phyloP scores from a whole-genome alignment of 306 rosid genomes.

The Rosa rugosa region DNA sequence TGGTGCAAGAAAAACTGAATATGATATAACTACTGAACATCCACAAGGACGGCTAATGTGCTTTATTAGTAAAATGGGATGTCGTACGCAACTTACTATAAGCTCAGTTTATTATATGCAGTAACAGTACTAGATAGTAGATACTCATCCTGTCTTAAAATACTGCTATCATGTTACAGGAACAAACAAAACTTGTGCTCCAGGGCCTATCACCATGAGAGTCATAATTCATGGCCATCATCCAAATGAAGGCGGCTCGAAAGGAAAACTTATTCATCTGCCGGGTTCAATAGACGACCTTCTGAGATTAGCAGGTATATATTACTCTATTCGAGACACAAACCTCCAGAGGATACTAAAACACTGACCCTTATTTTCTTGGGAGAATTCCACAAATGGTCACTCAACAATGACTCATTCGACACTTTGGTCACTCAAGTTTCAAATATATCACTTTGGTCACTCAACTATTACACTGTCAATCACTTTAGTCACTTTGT shows the following conservation, averaged over 20 bases:
- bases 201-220: slow-evolving; percentile 42
- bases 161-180: slow-evolving; percentile 39
- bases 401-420: no score
- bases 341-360: slow-evolving; percentile 11
- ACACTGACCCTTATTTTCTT: background rate
- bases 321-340: slow-evolving; percentile 30
- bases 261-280: slow-evolving; percentile 62
- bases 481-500: no score
- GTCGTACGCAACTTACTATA: no score
- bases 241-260: slow-evolving; percentile 52
- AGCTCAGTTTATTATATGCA: background rate
- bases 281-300: slow-evolving; percentile 72
- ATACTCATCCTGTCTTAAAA: background rate
- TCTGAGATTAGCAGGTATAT: slow-evolving; percentile 60
- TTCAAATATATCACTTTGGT: no score
- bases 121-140: background rate
- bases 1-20: background rate
- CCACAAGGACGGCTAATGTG: background rate
- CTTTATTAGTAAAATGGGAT: no score
- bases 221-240: slow-evolving; percentile 64
- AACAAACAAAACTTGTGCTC: slow-evolving; percentile 27
- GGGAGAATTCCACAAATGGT: no score
- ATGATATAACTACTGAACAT: background rate
- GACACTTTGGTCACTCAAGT: no score
- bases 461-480: no score